Evolutionary conservation across 1,284 basidiomycete genomes (phyloP).

Genomic region (Ustilago cynodontis): DNA sequence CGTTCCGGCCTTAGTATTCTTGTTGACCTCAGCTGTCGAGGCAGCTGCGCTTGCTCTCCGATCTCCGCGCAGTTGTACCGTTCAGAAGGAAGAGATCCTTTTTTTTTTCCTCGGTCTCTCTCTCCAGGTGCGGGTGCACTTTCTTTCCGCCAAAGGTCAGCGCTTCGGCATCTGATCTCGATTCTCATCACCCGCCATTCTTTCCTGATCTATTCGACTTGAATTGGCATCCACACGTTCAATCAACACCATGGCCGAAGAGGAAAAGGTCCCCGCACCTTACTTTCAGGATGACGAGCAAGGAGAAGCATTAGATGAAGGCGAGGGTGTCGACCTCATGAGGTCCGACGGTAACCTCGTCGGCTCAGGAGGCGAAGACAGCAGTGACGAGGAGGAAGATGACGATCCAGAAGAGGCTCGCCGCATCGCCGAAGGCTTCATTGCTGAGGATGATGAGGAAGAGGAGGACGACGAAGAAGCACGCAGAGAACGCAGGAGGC

Average conservation of each 20-base stretch:
- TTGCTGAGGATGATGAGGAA: constrained; percentile 68
- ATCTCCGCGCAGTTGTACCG: background rate
- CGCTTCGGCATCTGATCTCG: background rate
- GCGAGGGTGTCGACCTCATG: constrained; percentile 66
- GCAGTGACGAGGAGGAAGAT: constrained; percentile 66
- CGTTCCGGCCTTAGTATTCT: background rate
- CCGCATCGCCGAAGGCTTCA: constrained; percentile 67
- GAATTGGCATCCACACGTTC: background rate
- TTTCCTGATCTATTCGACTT: background rate
- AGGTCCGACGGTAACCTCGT: constrained; percentile 62
- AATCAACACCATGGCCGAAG: constrained; percentile 40
- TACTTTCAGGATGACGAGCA: constrained; percentile 58
- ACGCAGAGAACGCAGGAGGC: constrained; percentile 75
- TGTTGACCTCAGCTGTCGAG: background rate
- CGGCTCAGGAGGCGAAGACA: constrained; percentile 60
- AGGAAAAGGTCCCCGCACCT: constrained; percentile 44
- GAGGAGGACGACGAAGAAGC: constrained; percentile 73
- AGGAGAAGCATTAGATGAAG: constrained; percentile 51
- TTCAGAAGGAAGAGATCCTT: constrained; percentile 1
- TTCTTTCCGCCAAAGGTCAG: background rate
- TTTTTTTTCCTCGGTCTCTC: too few species aligned
- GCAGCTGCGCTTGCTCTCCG: constrained; percentile 2
- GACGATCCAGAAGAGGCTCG: constrained; percentile 68
- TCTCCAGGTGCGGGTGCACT: constrained; percentile 2
- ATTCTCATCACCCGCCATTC: background rate